Conservation (phyloP, 1,284 basidiomycete species). For the Rhodotorula mucilaginosa region DNA sequence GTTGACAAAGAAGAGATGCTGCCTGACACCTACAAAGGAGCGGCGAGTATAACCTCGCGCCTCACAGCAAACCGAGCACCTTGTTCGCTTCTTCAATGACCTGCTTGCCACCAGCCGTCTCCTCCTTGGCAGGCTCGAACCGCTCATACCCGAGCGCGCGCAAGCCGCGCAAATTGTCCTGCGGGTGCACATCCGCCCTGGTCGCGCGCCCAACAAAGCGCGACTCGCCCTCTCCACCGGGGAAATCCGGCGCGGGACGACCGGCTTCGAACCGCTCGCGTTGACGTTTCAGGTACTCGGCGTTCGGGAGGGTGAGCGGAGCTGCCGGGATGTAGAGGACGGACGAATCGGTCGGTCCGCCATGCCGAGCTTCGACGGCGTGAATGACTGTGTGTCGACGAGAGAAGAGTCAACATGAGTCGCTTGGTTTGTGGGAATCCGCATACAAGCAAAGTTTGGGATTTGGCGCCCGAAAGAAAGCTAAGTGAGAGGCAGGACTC, state of each 20-base stretch:
- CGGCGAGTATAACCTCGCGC: too few relatives aligned
- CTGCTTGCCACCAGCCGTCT: conserved; percentile 13
- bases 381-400: conserved; percentile 54
- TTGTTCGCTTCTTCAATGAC: conserved; percentile 18
- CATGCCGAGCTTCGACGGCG: conserved; percentile 65
- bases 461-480: not conserved
- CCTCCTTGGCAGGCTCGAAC: conserved; percentile 1
- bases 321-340: conserved; percentile 77
- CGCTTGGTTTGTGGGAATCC: not conserved
- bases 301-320: conserved; percentile 65
- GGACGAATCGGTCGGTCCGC: conserved; percentile 63
- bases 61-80: not conserved
- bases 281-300: conserved; percentile 64
- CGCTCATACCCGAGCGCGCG: conserved; percentile 10
- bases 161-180: not conserved
- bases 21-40: not conserved
- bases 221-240: conserved; percentile 68
- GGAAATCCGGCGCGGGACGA: conserved; percentile 69
- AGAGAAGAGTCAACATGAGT: too few relatives aligned
- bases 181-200: conserved; percentile 51
- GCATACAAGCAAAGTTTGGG: not conserved
- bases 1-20: too few relatives aligned
- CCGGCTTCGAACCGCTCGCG: conserved; percentile 58
- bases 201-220: conserved; percentile 57
- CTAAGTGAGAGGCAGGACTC: not conserved